A percentile compares a stretch with the other conserved stretches of the same genome.
phyloP scores from a whole-genome alignment of 1,284 basidiomycete species.

The Puccinia triticina region DNA sequence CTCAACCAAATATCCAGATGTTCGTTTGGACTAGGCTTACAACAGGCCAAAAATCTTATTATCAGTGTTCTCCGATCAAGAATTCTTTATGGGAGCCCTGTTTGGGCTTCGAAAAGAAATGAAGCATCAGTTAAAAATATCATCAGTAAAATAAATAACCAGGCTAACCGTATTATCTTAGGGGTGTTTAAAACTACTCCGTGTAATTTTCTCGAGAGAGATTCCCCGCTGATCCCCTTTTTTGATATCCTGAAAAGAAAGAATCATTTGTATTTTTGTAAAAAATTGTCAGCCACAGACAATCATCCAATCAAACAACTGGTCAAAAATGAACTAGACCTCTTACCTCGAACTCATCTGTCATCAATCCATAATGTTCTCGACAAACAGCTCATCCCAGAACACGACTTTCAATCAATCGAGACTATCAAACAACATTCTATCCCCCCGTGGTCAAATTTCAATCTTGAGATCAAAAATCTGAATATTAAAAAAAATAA shows the following conservation, averaged over 20 bases:
- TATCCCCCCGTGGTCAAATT: background rate
- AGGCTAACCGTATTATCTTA: background rate
- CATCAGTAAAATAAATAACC: too few species aligned
- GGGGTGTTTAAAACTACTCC: background rate
- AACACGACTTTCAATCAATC: too few species aligned
- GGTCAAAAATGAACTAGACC: too few species aligned
- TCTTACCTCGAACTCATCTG: background rate
- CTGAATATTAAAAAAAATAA: too few species aligned
- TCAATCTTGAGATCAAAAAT: too few species aligned
- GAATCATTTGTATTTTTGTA: background rate
- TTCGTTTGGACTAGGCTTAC: background rate
- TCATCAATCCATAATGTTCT: too few species aligned
- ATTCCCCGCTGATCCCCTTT: too few species aligned
- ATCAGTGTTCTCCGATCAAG: too few species aligned
- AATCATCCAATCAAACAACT: background rate
- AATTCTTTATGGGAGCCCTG: too few species aligned
- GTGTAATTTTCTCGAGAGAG: background rate
- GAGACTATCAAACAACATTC: too few species aligned
- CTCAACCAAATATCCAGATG: background rate
- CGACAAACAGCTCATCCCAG: background rate
- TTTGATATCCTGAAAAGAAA: background rate
- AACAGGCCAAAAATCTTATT: background rate
- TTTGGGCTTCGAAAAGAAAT: too few species aligned
- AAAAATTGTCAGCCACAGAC: background rate
- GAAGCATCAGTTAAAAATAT: too few species aligned